These are phyloP conservation scores for Populus simonii DNA, from an alignment of 345 rosid genomes.

Conservation along the genomic window DNA sequence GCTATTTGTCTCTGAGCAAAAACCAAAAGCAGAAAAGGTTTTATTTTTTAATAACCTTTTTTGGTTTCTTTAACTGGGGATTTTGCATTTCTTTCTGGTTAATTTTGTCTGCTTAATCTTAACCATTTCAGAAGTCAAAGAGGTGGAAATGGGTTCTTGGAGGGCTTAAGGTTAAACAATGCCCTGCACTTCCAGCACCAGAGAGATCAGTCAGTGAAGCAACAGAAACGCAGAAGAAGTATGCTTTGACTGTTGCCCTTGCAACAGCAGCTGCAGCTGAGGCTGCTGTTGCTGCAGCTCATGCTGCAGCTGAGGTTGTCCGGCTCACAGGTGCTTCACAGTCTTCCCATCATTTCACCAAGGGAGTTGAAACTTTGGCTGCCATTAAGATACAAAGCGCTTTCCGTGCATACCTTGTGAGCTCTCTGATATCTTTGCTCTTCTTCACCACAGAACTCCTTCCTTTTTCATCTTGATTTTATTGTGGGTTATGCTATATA, in stretches of 20 bases:
- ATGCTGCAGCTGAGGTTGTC: conserved; percentile 91
- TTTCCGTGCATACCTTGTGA: conserved; percentile 78
- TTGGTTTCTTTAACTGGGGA: background rate
- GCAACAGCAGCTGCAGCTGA: conserved; percentile 90
- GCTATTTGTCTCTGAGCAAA: conserved; percentile 48
- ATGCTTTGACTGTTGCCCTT: conserved; percentile 74
- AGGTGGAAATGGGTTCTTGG: conserved; percentile 53
- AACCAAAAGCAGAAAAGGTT: conserved; percentile 58
- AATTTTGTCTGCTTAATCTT: background rate
- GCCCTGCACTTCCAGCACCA: conserved; percentile 44
- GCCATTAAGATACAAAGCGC: conserved; percentile 74
- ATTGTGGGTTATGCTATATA: background rate
- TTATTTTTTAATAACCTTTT: background rate
- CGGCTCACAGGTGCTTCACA: conserved; percentile 50
- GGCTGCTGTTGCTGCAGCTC: conserved; percentile 86
- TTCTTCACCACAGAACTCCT: background rate
- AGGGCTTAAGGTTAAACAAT: conserved; percentile 47
- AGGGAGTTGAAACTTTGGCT: conserved; percentile 37
- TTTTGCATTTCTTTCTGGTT: background rate
- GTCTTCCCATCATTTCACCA: conserved; percentile 26
- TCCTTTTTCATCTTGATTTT: background rate
- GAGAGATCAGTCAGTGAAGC: conserved; percentile 47
- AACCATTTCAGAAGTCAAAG: conserved; percentile 43
- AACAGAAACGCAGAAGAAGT: conserved; percentile 65
- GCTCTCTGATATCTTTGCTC: conserved; percentile 18